Conservation (phyloP, 495 filamentous ascomycete genomes). For the Articulospora tetracladia region DNA sequence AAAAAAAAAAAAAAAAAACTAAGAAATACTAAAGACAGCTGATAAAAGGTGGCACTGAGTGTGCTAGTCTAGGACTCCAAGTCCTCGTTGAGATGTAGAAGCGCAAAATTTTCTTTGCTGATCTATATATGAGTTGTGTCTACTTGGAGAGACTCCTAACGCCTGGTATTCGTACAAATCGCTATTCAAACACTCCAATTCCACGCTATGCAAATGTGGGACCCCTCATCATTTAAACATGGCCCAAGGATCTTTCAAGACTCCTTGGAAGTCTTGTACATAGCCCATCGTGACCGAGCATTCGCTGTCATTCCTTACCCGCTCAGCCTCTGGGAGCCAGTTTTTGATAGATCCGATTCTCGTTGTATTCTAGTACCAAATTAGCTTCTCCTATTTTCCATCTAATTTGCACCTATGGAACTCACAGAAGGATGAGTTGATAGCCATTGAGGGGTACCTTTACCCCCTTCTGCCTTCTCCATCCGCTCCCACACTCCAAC, state of each 20-base stretch:
- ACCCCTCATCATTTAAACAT: neutral
- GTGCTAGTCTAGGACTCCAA: too few species aligned
- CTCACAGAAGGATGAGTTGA: constrained; percentile 82
- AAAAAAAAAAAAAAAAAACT: too few species aligned
- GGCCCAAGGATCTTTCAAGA: neutral
- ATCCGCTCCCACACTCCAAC: constrained; percentile 73
- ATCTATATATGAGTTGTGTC: too few species aligned
- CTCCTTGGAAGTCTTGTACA: constrained; percentile 8
- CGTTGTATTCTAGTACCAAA: constrained; percentile 49
- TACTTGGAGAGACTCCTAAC: neutral
- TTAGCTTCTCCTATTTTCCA: constrained; percentile 16
- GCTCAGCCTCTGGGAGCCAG: constrained; percentile 58
- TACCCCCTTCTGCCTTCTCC: constrained; percentile 46
- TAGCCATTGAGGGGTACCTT: constrained; percentile 66
- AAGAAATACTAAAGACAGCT: too few species aligned
- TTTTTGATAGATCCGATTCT: constrained; percentile 66
- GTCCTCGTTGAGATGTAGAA: too few species aligned
- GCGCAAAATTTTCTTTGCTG: too few species aligned
- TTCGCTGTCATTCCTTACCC: constrained; percentile 48
- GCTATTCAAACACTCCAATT: neutral
- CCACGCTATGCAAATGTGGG: neutral
- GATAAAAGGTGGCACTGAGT: too few species aligned
- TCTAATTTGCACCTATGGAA: neutral
- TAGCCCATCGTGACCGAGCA: constrained; percentile 34
- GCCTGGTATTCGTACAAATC: neutral